Conservation (phyloP, 2,329 filamentous ascomycete species). For the Trichophyton rubrum region DNA sequence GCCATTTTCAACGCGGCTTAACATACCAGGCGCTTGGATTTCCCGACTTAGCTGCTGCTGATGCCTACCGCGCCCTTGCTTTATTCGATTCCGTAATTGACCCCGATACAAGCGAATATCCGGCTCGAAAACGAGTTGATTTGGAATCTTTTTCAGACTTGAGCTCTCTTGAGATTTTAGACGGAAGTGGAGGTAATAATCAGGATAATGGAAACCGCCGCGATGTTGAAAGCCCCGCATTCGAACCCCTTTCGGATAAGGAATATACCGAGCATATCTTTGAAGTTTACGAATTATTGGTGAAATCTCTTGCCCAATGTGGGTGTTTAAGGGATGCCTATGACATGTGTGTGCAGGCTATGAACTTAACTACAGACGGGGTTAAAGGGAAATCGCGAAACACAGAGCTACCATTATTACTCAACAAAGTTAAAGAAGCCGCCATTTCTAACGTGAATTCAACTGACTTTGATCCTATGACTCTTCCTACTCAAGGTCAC, state of each 20-base stretch:
- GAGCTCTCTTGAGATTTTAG: not conserved
- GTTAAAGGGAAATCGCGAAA: conserved; percentile 1
- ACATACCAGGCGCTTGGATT: conserved; percentile 66
- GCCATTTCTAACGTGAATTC: conserved; percentile 14
- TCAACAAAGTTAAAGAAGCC: conserved; percentile 18
- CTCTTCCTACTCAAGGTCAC: conserved; percentile 27
- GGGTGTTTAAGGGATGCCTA: conserved; percentile 32
- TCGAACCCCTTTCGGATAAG: conserved; percentile 10
- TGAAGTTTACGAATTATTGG: conserved; percentile 26
- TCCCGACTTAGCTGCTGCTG: conserved; percentile 76
- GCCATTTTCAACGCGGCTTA: conserved; percentile 45
- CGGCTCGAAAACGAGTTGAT: conserved; percentile 42
- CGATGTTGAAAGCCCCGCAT: conserved; percentile 31
- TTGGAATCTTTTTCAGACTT: not conserved
- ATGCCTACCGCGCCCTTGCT: conserved; percentile 82
- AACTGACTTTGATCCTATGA: conserved; percentile 20
- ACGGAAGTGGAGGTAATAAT: conserved; percentile 17
- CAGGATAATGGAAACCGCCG: conserved; percentile 20
- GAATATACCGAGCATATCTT: conserved; percentile 19
- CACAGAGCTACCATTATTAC: conserved; percentile 18
- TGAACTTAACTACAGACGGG: conserved; percentile 16
- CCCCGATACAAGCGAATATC: conserved; percentile 65
- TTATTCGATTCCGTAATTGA: conserved; percentile 69
- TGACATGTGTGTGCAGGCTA: conserved; percentile 27
- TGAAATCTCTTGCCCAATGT: conserved; percentile 25